Conservation (phyloP, 2,329 filamentous ascomycete genomes). For the Colletotrichum ledebouriae region DNA sequence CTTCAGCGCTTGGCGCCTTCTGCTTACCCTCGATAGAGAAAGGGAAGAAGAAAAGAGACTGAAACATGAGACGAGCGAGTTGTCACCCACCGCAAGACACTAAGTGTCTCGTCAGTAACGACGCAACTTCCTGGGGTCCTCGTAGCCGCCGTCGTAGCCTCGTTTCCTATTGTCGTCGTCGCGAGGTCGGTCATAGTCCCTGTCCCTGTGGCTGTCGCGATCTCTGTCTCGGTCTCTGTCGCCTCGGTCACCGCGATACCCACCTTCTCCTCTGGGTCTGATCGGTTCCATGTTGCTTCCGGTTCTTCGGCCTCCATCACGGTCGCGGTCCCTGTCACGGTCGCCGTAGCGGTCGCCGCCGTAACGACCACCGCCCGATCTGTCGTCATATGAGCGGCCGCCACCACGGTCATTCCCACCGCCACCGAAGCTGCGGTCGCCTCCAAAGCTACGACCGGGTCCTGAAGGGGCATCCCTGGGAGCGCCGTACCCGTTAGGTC, state of each 20-base stretch:
- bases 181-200: constrained; percentile 67
- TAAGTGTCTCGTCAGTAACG: constrained; percentile 67
- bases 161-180: constrained; percentile 75
- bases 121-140: constrained; percentile 79
- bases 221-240: constrained; percentile 63
- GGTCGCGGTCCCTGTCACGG: constrained; percentile 48
- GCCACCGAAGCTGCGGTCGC: constrained; percentile 57
- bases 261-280: constrained; percentile 72
- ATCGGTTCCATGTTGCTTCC: constrained; percentile 90
- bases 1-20: constrained; percentile 28
- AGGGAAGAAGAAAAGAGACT: constrained; percentile 51
- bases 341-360: constrained; percentile 49
- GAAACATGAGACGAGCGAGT: constrained; percentile 30
- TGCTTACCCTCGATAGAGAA: constrained; percentile 54
- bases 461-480: constrained; percentile 73
- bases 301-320: constrained; percentile 60
- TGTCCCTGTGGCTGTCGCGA: constrained; percentile 55
- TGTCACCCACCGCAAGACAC: constrained; percentile 59
- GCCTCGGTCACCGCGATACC: constrained; percentile 57
- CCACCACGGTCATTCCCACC: constrained; percentile 70
- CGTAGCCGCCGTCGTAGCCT: constrained; percentile 83
- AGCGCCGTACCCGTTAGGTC: constrained; percentile 64
- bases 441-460: constrained; percentile 59
- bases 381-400: constrained; percentile 73
- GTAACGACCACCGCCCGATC: constrained; percentile 60